phyloP scores from a whole-genome alignment of 192 early-diverging fungal genomes.

The Funneliformis geosporum region DNA sequence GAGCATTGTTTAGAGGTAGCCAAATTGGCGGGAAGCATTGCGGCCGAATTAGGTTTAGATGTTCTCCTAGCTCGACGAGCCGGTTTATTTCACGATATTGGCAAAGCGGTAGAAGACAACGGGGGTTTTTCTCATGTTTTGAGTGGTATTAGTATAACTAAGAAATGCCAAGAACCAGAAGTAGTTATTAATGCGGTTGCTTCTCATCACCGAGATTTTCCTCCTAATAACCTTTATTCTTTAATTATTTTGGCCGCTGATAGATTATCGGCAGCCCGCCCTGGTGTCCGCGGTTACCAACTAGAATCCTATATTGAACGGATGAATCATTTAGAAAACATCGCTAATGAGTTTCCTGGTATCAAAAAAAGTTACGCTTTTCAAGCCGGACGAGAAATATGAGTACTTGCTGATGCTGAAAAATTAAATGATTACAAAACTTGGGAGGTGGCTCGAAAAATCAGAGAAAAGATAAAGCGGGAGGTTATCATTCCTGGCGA shows the following conservation, averaged over 20 bases:
- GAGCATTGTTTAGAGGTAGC: constrained; percentile 8
- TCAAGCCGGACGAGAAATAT: constrained; percentile 11
- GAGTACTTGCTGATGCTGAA: constrained; percentile 1
- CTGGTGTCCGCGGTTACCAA: neutral
- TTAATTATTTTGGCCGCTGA: constrained; percentile 4
- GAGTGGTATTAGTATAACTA: neutral
- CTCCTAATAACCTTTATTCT: constrained; percentile 2
- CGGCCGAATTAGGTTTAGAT: constrained; percentile 4
- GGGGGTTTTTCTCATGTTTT: neutral
- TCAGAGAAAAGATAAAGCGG: constrained; percentile 7
- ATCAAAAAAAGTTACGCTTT: constrained; percentile 23
- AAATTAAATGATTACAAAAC: constrained; percentile 1
- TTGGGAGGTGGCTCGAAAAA: neutral
- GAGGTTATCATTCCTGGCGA: neutral
- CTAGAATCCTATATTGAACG: neutral
- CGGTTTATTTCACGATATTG: neutral
- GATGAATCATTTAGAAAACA: constrained; percentile 5
- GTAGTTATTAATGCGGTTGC: constrained; percentile 15
- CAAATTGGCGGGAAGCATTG: constrained; percentile 1
- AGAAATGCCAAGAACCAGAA: constrained; percentile 4
- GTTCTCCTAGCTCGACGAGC: neutral
- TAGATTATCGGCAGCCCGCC: constrained; percentile 8
- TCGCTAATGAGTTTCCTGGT: constrained; percentile 10
- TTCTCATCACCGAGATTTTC: constrained; percentile 10
- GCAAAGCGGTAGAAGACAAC: constrained; percentile 9